Base-by-base conservation (phyloP, 2,329 filamentous ascomycete species). In the Aspergillus sp. region DNA sequence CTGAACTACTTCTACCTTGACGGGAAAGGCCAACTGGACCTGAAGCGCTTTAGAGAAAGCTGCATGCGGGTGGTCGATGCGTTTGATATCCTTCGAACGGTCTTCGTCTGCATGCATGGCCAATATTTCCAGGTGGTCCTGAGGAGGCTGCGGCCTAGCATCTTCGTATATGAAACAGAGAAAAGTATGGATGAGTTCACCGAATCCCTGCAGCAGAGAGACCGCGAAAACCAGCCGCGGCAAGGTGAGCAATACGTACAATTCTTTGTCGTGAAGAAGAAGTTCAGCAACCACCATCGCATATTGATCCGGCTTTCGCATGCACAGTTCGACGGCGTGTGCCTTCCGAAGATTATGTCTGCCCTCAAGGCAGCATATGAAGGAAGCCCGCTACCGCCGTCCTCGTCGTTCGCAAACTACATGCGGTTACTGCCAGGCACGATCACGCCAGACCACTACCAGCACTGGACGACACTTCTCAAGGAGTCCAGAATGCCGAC, bases 311-410 rank as follows among this genome's bases (percentile, higher is more conserved):
- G 78, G 35, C 69, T 82, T 34, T 81, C 77, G 0, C 78, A 82
- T 51, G 74, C 78, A 1, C 78, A 82, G 43, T 82, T 81, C 48
- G 78, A 82, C 42, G 78, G 78, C 41, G 75, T 82, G 14, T 81
- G 73, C 42, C 65, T 82, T 6, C 72, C 75, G 0, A 60, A 68
- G n/a, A 67, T 81, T 13, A 68, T 81, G 36, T 66, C 65, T 12
- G 74, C 80, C 46, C 68, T 82, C 25, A 72, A 71, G 3, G 64
- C 67, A 0, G 60, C 78, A 4, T 77, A 71, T 30, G 49, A 63
- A 26, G 63, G 60, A 4, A 55, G 51, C 13, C 50, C 59, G 8
- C 43, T 63, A 4, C 55, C 61, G 3, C 51, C 57, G 3, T 57
- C 62, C 2, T 46, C 57, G 3, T 64, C 67, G 0, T 72, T 68